A percentile compares a stretch with the other conserved stretches of the same genome.
phyloP scores from a whole-genome alignment of 805 yeast genomes.

The Candida loeiensis region DNA sequence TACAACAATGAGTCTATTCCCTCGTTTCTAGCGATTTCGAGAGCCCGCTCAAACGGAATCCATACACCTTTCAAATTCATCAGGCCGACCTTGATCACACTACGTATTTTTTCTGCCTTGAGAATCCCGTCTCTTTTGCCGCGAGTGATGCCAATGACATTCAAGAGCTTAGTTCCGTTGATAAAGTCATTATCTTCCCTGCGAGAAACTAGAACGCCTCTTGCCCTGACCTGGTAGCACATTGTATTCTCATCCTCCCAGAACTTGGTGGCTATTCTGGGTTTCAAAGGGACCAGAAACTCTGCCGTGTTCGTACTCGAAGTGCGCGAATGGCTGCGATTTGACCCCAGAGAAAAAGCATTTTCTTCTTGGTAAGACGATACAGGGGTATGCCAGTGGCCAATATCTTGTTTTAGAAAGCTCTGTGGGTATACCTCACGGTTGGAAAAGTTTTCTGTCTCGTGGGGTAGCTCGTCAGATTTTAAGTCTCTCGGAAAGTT shows the following conservation, averaged over 20 bases:
- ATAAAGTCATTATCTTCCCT: conserved; percentile 33
- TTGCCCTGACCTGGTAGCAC: conserved; percentile 37
- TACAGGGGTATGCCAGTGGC: neutral
- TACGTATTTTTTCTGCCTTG: conserved; percentile 30
- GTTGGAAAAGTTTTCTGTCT: too few species aligned
- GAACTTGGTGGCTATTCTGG: conserved; percentile 32
- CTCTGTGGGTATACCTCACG: too few species aligned
- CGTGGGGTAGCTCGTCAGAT: too few species aligned
- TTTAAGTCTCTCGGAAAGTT: too few species aligned
- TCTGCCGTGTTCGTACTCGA: neutral
- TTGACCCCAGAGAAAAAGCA: neutral
- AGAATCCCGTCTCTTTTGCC: conserved; percentile 40
- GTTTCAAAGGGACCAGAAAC: conserved; percentile 17
- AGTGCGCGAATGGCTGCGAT: neutral
- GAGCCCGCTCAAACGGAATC: conserved; percentile 39
- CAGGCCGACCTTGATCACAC: conserved; percentile 32
- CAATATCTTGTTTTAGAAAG: neutral
- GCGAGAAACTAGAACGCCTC: conserved; percentile 32
- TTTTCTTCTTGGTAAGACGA: neutral
- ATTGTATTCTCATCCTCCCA: conserved; percentile 38
- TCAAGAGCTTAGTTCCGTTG: conserved; percentile 38
- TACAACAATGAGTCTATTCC: conserved; percentile 31
- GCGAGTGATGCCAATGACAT: conserved; percentile 38
- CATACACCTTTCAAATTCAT: conserved; percentile 42
- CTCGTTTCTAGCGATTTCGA: conserved; percentile 39